Evolutionary conservation across 192 early-diverging fungal genomes (phyloP).

Genomic region (Coemansia sp.): DNA sequence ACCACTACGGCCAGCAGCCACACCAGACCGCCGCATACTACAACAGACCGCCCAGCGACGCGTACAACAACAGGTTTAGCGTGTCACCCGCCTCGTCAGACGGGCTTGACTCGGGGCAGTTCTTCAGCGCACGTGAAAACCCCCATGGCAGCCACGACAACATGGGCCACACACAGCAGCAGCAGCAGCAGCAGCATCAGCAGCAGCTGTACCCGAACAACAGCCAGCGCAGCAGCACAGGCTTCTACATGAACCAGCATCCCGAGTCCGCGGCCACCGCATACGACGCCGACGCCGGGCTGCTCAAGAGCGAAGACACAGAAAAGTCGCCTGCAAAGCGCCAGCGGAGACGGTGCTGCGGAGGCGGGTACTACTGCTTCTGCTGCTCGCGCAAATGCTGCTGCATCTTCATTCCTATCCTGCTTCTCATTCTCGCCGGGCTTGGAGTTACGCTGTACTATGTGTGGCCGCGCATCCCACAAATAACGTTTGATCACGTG

Average conservation of each 20-base stretch:
- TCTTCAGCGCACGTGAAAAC: constrained; percentile 7
- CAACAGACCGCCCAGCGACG: constrained; percentile 13
- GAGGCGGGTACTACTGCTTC: constrained; percentile 57
- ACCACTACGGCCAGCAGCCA: neutral
- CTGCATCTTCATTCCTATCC: constrained; percentile 45
- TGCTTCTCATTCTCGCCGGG: constrained; percentile 41
- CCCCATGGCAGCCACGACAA: neutral
- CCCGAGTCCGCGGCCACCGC: constrained; percentile 27
- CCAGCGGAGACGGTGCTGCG: constrained; percentile 34
- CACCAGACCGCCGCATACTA: neutral
- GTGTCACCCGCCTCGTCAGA: constrained; percentile 4
- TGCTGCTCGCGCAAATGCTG: constrained; percentile 53
- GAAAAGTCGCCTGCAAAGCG: constrained; percentile 28
- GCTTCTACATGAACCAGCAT: constrained; percentile 18
- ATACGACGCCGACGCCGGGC: neutral
- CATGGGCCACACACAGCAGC: neutral
- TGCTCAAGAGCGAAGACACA: constrained; percentile 9
- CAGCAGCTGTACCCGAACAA: neutral
- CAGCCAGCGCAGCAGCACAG: neutral
- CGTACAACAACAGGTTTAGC: neutral
- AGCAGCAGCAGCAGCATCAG: no score
- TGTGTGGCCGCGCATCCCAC: constrained; percentile 57
- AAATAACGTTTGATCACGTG: constrained; percentile 38
- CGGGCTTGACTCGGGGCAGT: constrained; percentile 3
- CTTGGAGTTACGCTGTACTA: constrained; percentile 55